phyloP scores from a whole-genome alignment of 1,284 basidiomycete species.

The Naganishia albida region DNA sequence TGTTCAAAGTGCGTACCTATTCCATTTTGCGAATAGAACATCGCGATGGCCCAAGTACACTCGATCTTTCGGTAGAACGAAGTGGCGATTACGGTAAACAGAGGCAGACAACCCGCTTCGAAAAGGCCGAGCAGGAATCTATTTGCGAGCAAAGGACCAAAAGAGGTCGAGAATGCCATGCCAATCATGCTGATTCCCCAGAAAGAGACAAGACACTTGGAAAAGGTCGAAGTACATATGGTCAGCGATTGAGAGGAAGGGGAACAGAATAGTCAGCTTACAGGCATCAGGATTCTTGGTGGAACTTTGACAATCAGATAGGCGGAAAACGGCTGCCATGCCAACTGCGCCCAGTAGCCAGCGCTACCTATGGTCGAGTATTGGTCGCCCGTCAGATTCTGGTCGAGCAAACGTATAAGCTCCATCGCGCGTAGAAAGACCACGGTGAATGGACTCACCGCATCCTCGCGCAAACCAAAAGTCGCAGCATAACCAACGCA shows the following conservation, averaged over 20 bases:
- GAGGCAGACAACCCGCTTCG: conserved; percentile 42
- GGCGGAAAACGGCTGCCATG: conserved; percentile 35
- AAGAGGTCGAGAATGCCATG: conserved; percentile 27
- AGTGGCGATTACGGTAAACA: conserved; percentile 41
- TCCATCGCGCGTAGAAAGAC: neutral
- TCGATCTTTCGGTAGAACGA: conserved; percentile 46
- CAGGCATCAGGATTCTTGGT: conserved; percentile 40
- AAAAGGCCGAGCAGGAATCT: conserved; percentile 46
- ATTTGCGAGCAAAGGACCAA: conserved; percentile 36
- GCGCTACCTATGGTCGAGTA: conserved; percentile 31
- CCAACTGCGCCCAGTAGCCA: conserved; percentile 35
- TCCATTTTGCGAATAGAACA: conserved; percentile 27
- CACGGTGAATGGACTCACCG: conserved; percentile 29
- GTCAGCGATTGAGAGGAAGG: neutral
- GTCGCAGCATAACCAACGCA: conserved; percentile 46
- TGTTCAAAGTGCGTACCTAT: neutral
- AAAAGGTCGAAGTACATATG: no score
- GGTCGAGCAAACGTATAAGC: conserved; percentile 26
- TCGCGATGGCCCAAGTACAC: conserved; percentile 24
- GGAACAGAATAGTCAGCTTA: conserved; percentile 38
- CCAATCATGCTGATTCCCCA: conserved; percentile 21
- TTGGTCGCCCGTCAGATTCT: conserved; percentile 38
- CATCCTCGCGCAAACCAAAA: conserved; percentile 38
- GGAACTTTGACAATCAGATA: conserved; percentile 43
- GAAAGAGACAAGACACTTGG: conserved; percentile 8